phyloP scores from a whole-genome alignment of 306 rosid genomes.

The Prunus mongolica region DNA sequence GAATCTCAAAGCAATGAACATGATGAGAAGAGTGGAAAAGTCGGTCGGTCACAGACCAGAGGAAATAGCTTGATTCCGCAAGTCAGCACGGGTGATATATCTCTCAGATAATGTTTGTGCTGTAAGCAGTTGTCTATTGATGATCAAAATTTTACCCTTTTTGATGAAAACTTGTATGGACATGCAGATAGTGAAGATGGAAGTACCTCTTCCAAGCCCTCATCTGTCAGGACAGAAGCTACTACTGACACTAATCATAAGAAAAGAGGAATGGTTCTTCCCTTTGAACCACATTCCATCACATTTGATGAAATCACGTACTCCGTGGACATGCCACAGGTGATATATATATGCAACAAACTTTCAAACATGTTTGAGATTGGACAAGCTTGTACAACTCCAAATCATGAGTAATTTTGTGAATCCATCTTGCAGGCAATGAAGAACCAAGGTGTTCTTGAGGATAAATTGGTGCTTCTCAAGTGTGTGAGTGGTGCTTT shows the following conservation, averaged over 20 bases:
- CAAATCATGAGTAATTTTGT: not conserved
- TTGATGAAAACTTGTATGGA: not conserved
- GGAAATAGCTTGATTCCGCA: slow-evolving; percentile 10
- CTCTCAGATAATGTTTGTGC: not conserved
- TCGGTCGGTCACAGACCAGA: too few relatives aligned
- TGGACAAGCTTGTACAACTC: not conserved
- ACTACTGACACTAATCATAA: not conserved
- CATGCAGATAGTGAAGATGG: not conserved
- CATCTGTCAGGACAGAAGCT: not conserved
- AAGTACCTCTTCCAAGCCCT: not conserved
- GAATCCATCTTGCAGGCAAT: slow-evolving; percentile 8
- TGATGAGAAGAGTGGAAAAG: too few relatives aligned
- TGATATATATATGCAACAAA: not conserved
- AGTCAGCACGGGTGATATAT: slow-evolving; percentile 35
- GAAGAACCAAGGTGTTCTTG: slow-evolving; percentile 18
- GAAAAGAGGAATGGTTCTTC: slow-evolving; percentile 26
- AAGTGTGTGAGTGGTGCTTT: slow-evolving; percentile 21
- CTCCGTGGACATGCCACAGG: slow-evolving; percentile 28
- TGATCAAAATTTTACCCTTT: not conserved
- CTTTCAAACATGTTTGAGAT: not conserved
- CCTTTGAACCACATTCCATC: slow-evolving; percentile 21
- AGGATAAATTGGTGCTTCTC: slow-evolving; percentile 21
- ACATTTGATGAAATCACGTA: slow-evolving; percentile 21
- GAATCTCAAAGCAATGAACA: slow-evolving; percentile 7
- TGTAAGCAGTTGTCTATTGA: not conserved